phyloP scores from a whole-genome alignment of 2,329 filamentous ascomycete genomes.

The Fusarium veterinarium region DNA sequence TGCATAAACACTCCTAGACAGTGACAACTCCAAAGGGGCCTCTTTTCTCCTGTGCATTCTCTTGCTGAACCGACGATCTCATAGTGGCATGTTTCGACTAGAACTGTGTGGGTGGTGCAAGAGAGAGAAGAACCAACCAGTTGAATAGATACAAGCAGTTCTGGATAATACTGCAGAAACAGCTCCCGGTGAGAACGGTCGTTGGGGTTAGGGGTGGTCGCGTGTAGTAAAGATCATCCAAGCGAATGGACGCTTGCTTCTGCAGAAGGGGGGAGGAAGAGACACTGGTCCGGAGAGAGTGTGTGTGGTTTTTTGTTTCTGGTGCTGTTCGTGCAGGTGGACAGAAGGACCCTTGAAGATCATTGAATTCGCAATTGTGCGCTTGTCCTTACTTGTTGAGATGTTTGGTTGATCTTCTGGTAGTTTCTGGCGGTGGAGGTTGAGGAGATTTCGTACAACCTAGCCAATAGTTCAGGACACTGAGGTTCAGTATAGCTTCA shows the following conservation, averaged over 20 bases:
- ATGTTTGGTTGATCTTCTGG: background rate
- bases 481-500: background rate
- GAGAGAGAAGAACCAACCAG: background rate
- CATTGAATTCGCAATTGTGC: conserved; percentile 8
- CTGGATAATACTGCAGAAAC: conserved; percentile 22
- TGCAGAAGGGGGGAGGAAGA: background rate
- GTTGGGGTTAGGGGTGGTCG: conserved; percentile 34
- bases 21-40: background rate
- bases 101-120: conserved; percentile 14
- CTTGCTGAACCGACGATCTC: conserved; percentile 17
- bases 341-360: conserved; percentile 30
- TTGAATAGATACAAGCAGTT: background rate
- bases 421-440: conserved; percentile 13
- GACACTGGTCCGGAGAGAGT: conserved; percentile 26
- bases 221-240: conserved; percentile 43
- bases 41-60: conserved; percentile 16
- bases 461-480: background rate
- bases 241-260: conserved; percentile 21
- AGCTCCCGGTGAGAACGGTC: conserved; percentile 37
- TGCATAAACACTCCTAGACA: background rate
- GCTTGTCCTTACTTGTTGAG: background rate
- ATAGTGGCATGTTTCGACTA: conserved; percentile 17
- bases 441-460: background rate
- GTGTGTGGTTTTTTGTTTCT: background rate
- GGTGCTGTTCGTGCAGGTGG: conserved; percentile 9